Evolutionary conservation across 306 rosid genomes (phyloP).

Genomic region (Prosopis cineraria): DNA sequence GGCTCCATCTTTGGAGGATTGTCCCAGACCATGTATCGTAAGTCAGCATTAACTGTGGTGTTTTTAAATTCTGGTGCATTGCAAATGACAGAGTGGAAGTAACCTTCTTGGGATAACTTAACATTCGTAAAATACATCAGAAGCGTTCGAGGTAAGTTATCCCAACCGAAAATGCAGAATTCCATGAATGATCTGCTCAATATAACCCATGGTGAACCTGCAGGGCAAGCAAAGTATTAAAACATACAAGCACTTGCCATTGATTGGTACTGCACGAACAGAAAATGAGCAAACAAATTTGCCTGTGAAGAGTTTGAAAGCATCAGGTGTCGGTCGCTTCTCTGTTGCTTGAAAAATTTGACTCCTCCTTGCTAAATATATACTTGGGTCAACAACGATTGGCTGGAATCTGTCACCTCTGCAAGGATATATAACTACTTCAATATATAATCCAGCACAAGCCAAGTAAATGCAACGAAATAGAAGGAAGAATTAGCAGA

Average conservation of each 20-base stretch:
- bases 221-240: constrained; percentile 42
- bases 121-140: constrained; percentile 92
- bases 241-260: constrained; percentile 10
- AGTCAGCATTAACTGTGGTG: constrained; percentile 81
- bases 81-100: constrained; percentile 89
- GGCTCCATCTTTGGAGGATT: constrained; percentile 91
- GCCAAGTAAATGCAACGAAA: constrained; percentile 14
- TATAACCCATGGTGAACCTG: constrained; percentile 96
- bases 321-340: constrained; percentile 79
- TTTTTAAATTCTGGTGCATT: constrained; percentile 81
- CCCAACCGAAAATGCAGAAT: constrained; percentile 93
- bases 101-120: constrained; percentile 84
- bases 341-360: constrained; percentile 92
- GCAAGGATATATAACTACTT: constrained; percentile 33
- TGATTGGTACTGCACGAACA: constrained; percentile 7
- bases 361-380: constrained; percentile 87
- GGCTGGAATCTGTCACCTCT: constrained; percentile 81
- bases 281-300: constrained; percentile 38
- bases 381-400: constrained; percentile 80
- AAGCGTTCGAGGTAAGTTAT: constrained; percentile 83
- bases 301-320: constrained; percentile 94
- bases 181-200: constrained; percentile 83
- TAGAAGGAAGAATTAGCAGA: constrained; percentile 27
- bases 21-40: constrained; percentile 91
- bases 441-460: constrained; percentile 30